Percentiles rank a stretch among this genome's conserved stretches.
These are phyloP conservation scores for Saccharomyces eubayanus DNA, from an alignment of 805 yeast genomes.

Conservation along the genomic window DNA sequence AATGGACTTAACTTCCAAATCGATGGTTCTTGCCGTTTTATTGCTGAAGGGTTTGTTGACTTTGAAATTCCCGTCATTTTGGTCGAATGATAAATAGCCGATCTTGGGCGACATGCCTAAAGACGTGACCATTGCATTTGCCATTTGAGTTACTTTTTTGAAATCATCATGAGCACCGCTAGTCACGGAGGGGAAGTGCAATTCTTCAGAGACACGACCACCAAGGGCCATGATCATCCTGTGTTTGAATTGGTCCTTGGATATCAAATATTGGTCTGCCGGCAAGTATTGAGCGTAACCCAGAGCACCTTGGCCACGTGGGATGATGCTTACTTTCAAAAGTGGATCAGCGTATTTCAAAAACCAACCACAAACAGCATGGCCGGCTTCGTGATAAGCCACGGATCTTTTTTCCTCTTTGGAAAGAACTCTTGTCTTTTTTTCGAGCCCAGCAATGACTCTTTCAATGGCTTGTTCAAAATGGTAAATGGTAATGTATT, in stretches of 20 bases:
- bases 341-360: conserved; percentile 82
- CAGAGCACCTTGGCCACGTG: conserved; percentile 88
- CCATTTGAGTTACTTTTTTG: conserved; percentile 83
- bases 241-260: conserved; percentile 67
- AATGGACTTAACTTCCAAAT: conserved; percentile 70
- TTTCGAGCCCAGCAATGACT: conserved; percentile 89
- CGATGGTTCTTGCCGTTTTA: conserved; percentile 71
- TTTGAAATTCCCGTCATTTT: conserved; percentile 44
- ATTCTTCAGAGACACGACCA: conserved; percentile 85
- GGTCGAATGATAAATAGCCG: conserved; percentile 44
- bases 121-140: conserved; percentile 79
- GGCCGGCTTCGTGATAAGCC: conserved; percentile 95
- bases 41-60: conserved; percentile 86
- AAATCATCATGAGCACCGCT: conserved; percentile 91
- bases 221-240: conserved; percentile 93
- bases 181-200: conserved; percentile 80
- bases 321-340: conserved; percentile 86
- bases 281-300: conserved; percentile 97
- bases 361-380: conserved; percentile 93
- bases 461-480: conserved; percentile 91
- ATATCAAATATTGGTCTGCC: conserved; percentile 72
- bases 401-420: conserved; percentile 77
- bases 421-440: conserved; percentile 68
- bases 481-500: conserved; percentile 54
- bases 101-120: conserved; percentile 81